A percentile compares a stretch with the other conserved stretches of the same genome.
Conservation (phyloP, 192 early-diverging fungal genomes). For the Backusella mclennaniae region DNA sequence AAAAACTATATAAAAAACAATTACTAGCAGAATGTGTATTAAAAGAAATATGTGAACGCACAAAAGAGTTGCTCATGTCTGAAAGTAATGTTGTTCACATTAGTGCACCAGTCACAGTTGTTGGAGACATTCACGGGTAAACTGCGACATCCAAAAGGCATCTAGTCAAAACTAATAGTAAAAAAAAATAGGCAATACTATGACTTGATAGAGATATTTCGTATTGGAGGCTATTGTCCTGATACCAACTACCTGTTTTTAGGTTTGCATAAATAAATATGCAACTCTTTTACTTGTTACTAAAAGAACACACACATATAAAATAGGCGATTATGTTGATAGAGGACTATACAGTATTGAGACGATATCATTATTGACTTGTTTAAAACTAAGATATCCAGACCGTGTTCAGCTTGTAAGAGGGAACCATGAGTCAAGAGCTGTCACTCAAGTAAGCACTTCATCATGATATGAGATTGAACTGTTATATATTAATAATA, state of each 20-base stretch:
- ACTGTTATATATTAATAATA: neutral
- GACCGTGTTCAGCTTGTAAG: slow-evolving; percentile 84
- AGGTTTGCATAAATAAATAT: slow-evolving; percentile 41
- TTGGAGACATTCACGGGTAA: slow-evolving; percentile 92
- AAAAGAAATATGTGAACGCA: slow-evolving; percentile 76
- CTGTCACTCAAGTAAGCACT: slow-evolving; percentile 78
- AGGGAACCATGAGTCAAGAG: slow-evolving; percentile 94
- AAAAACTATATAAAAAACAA: slow-evolving; percentile 68
- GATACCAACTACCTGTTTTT: slow-evolving; percentile 87
- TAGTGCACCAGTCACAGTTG: slow-evolving; percentile 83
- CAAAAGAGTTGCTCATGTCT: slow-evolving; percentile 73
- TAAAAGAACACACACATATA: neutral
- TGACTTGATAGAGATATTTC: slow-evolving; percentile 85
- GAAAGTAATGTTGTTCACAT: slow-evolving; percentile 89
- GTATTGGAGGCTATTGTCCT: slow-evolving; percentile 78
- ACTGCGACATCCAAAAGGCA: neutral
- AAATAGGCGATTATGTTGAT: slow-evolving; percentile 84
- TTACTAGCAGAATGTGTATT: slow-evolving; percentile 74
- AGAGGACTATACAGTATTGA: slow-evolving; percentile 86
- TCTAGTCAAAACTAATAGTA: neutral
- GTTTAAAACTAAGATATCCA: slow-evolving; percentile 89
- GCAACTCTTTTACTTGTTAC: neutral
- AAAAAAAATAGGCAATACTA: slow-evolving; percentile 68
- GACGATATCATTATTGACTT: slow-evolving; percentile 86
- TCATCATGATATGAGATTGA: neutral